Base-by-base conservation (phyloP, 2,329 filamentous ascomycete species). In the Fusarium agapanthi region DNA sequence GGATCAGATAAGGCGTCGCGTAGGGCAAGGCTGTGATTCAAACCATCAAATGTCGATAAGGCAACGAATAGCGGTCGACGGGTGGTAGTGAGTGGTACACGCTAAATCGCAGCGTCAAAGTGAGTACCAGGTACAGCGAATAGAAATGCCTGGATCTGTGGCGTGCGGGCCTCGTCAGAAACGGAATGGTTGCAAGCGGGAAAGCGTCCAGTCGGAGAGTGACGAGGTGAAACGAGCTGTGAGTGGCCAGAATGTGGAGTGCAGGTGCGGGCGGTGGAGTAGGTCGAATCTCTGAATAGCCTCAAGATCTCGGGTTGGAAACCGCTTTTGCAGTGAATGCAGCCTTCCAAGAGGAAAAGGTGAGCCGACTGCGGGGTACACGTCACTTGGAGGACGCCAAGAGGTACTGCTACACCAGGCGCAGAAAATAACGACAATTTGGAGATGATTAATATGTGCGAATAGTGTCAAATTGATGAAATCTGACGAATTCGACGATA, bases 381-480 rank as follows among this genome's bases (percentile, higher is more conserved):
- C 53, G 65, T 61, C 58, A 66, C 69, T 80, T 73, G 34, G 69
- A 71, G 30, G 18, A 34, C 67, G 59, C 74, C 71, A 79, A 72
- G 73, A 68, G 76, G 78, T 78, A 73, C 79, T 77, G 78, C 71
- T 59, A 69, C 71, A 61, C 72, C 62, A 62, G 77, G 65, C 65
- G 80, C 78, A 81, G 77, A 79, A 72, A 81, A 82, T 80, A 77
- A 78, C 74, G 73, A 53, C 65, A 51, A 72, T 83, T 81, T 82
- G 70, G 69, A 64, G 81, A 83, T 83, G 80, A 70, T 73, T 78
- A 71, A 63, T 78, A 76, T 76, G 73, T 61, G 58, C 73, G 73
- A 79, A 79, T 62, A 76, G 80, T 80, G 80, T 72, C 74, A 76
- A 79, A 82, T 82, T 79, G 84, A 87, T 86, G 84, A 82, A 79